phyloP scores from a whole-genome alignment of 2,329 filamentous ascomycete genomes.

The Xylaria multiplex region DNA sequence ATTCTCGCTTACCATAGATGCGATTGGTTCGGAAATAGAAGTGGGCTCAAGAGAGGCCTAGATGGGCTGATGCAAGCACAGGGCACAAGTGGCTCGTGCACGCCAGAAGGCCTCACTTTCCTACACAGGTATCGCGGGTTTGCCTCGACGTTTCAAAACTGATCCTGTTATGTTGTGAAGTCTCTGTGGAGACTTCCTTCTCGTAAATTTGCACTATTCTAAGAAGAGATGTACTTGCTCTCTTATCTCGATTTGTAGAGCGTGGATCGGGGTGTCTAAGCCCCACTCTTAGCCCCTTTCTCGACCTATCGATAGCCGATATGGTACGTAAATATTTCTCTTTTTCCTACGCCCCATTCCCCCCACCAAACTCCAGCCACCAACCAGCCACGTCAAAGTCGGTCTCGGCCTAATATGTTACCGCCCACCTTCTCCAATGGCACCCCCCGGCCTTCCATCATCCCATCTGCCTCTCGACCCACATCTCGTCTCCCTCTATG shows the following conservation, averaged over 20 bases:
- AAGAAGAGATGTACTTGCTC: slow-evolving; percentile 16
- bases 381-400: slow-evolving; percentile 6
- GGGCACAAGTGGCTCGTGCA: slow-evolving; percentile 33
- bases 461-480: not conserved
- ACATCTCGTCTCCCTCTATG: not conserved
- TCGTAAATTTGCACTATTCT: slow-evolving; percentile 21
- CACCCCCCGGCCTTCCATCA: not conserved
- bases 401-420: not conserved
- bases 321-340: not conserved
- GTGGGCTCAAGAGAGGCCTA: slow-evolving; percentile 12
- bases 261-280: not conserved
- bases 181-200: slow-evolving; percentile 13
- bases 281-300: not conserved
- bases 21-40: slow-evolving; percentile 23
- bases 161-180: slow-evolving; percentile 13
- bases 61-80: slow-evolving; percentile 21
- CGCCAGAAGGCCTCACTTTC: not conserved
- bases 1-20: slow-evolving; percentile 5
- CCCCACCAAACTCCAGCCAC: not conserved
- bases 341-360: not conserved
- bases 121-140: not conserved
- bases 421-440: not conserved
- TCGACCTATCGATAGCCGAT: slow-evolving; percentile 10
- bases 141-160: not conserved
- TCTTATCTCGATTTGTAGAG: slow-evolving; percentile 13